Evolutionary conservation across 345 rosid genomes (phyloP), one percentile per base, ranked within the genome.

Genomic region (Pistacia atlantica): DNA sequence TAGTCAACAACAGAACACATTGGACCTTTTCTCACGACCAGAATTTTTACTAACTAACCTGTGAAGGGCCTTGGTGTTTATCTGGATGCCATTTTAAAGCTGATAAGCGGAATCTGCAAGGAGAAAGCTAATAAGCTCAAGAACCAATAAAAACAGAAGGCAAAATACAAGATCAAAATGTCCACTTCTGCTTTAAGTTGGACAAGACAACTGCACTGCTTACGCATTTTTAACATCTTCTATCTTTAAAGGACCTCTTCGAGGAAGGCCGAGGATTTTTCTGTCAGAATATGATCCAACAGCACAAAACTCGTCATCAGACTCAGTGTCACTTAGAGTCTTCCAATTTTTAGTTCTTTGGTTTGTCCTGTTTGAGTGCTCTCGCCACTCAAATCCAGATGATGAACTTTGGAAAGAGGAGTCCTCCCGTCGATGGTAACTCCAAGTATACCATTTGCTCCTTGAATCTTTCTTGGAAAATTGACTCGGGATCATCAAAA

Each of bases 81-180:
- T 93, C 97, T 6, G 99, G 99, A 85, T 96, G 99, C 97, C 99
- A 93, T 79, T 89, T 96, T 69, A 92, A 80, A 75, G 99, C 98
- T 11, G 93, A 75, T 35, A 78, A 33, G 14, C 91, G 92, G 61
- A 90, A 95, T 12, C 98, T 95, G 91, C 80, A 84, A 74, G 37
- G n/a, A 20, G n/a, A 74, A 76, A 11, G 16, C 28, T 17, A 56
- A 72, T 4, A 51, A 33, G 62, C 59, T 75, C 55, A 67, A 64
- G 5, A 33, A 37, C 10, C 37, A 31, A 69, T 73, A 52, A n/a
- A 12, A 0, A 18, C 25, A 20, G 51, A 55, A 63, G 33, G 61
- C 11, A 54, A 11, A 77, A 52, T 17, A 33, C 5, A 35, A 69
- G 0, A 65, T 58, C 31, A 73, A 2, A 48, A 48, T 46, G 59